These are phyloP conservation scores for Papiliotrema fonsecae DNA, from an alignment of 1,284 basidiomycete genomes.

Conservation along the genomic window DNA sequence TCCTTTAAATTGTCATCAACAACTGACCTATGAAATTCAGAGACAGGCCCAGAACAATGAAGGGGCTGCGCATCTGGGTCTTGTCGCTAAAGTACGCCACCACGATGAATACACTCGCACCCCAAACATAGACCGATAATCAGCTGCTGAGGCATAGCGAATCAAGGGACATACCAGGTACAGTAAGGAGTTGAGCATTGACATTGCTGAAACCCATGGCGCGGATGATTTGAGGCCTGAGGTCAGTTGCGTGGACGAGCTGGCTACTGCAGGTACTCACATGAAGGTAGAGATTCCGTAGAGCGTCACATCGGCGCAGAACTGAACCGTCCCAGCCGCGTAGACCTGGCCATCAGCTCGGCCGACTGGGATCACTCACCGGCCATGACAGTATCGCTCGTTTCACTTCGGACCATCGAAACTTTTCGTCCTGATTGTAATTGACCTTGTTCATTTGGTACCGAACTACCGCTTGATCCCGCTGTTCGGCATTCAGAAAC, in stretches of 20 bases:
- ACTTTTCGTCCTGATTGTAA: slow-evolving; percentile 13
- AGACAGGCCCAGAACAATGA: slow-evolving; percentile 12
- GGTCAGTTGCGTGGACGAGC: background rate
- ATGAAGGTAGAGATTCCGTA: slow-evolving; percentile 19
- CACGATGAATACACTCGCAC: slow-evolving; percentile 14
- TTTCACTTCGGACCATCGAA: slow-evolving; percentile 19
- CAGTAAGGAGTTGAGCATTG: slow-evolving; percentile 27
- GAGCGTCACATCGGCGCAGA: slow-evolving; percentile 18
- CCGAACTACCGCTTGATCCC: slow-evolving; percentile 6
- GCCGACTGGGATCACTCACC: too few species aligned
- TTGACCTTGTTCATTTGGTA: slow-evolving; percentile 6
- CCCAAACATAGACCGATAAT: slow-evolving; percentile 26
- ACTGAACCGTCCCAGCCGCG: slow-evolving; percentile 16
- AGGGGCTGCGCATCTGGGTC: slow-evolving; percentile 12
- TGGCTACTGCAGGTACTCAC: background rate
- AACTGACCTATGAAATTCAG: slow-evolving; percentile 13
- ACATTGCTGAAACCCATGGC: slow-evolving; percentile 19
- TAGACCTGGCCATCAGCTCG: slow-evolving; percentile 1
- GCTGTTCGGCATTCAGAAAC: slow-evolving; percentile 14
- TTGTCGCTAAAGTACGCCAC: slow-evolving; percentile 14
- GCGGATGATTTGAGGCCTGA: slow-evolving; percentile 21
- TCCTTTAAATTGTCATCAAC: slow-evolving; percentile 7
- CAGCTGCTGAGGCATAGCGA: too few species aligned
- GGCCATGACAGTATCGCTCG: too few species aligned
- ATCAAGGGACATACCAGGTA: too few species aligned